phyloP scores from a whole-genome alignment of 2,329 filamentous ascomycete species.

The Stemphylium vesicarium region DNA sequence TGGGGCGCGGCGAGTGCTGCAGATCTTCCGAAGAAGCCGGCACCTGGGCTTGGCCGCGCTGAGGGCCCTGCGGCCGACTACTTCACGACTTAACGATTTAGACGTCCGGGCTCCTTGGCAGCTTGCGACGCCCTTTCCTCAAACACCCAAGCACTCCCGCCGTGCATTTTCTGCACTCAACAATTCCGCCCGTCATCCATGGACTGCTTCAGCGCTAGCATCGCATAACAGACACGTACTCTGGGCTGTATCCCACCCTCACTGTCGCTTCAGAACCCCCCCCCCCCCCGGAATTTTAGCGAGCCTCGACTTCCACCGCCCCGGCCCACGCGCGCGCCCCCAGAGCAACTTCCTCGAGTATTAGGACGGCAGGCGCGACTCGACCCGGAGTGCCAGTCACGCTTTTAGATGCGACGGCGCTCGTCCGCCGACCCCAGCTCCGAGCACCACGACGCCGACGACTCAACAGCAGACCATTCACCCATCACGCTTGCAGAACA shows the following conservation, averaged over 20 bases:
- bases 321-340: background rate
- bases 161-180: conserved; percentile 10
- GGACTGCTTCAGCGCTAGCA: background rate
- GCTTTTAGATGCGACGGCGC: conserved; percentile 16
- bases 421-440: conserved; percentile 5
- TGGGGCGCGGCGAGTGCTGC: background rate
- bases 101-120: conserved; percentile 28
- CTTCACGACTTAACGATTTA: conserved; percentile 14
- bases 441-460: conserved; percentile 18
- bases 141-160: conserved; percentile 11
- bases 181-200: conserved; percentile 1
- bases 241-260: background rate
- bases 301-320: background rate
- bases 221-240: background rate
- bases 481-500: conserved; percentile 18
- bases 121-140: conserved; percentile 25
- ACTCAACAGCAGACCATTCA: conserved; percentile 10
- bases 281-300: conserved; percentile 1
- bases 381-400: background rate
- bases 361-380: conserved; percentile 6
- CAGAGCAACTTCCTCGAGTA: background rate
- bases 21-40: conserved; percentile 12
- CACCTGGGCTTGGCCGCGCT: background rate
- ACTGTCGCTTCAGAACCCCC: conserved; percentile 12
- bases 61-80: conserved; percentile 18